These are phyloP conservation scores for Botrytis deweyae DNA, from an alignment of 2,329 filamentous ascomycete species.

Conservation along the genomic window DNA sequence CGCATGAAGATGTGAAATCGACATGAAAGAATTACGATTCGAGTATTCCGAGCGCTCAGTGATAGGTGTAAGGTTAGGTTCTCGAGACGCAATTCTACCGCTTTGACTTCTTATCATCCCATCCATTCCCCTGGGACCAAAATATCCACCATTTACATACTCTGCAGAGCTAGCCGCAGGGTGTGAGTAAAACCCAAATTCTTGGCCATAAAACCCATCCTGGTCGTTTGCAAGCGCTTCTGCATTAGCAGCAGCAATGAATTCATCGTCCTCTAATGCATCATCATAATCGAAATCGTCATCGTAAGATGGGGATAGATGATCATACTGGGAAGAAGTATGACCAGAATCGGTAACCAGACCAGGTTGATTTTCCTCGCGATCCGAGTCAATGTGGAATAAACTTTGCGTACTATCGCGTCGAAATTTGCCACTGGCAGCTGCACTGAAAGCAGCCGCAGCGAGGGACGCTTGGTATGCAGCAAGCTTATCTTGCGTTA, in stretches of 20 bases:
- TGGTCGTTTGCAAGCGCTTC: constrained; percentile 89
- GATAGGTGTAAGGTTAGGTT: constrained; percentile 93
- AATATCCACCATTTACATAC: constrained; percentile 82
- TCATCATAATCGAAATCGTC: constrained; percentile 57
- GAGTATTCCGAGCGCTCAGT: constrained; percentile 96
- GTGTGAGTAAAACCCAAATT: constrained; percentile 91
- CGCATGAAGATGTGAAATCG: constrained; percentile 45
- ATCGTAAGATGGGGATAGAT: constrained; percentile 39
- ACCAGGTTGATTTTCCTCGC: constrained; percentile 38
- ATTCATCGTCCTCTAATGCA: constrained; percentile 78
- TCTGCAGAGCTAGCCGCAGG: constrained; percentile 46
- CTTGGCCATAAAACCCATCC: constrained; percentile 91
- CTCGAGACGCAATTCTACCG: constrained; percentile 71
- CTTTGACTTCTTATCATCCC: constrained; percentile 63
- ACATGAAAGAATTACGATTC: constrained; percentile 82
- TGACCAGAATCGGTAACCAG: constrained; percentile 44
- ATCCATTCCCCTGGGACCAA: constrained; percentile 70
- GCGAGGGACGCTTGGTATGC: constrained; percentile 84
- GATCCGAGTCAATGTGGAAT: constrained; percentile 31
- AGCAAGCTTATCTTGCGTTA: constrained; percentile 58
- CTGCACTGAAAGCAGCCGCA: constrained; percentile 75
- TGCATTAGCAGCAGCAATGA: constrained; percentile 93
- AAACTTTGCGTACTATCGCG: constrained; percentile 46
- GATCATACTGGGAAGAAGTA: constrained; percentile 39
- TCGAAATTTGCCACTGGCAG: constrained; percentile 71